Base-by-base conservation (phyloP, 148 eudicot species). In the Chenopodium formosanum region DNA sequence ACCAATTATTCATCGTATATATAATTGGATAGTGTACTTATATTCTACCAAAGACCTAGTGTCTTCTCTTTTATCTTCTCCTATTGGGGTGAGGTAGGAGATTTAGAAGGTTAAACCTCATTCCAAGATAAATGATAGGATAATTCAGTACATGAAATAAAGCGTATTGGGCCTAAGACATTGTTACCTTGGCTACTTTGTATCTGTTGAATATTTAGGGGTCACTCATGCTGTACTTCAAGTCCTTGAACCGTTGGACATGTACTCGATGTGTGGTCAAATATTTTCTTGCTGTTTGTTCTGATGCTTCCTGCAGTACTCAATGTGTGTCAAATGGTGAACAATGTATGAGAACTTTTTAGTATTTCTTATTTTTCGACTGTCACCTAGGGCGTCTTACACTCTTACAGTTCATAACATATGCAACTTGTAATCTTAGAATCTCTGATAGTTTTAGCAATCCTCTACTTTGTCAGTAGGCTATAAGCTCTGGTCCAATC, bases 161-260 rank as follows among this genome's bases (percentile, higher is more conserved):
- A 53, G 48, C 47, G 5, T 19, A 12, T 56, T 25, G 47, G 48
- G 34, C 20, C 32, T 23, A 20, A 46, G 37, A 63, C n/a, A 27
- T 20, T 6, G 3, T 74, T 74, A 74, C 19, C 75, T 47, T 73
- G 53, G 75, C 56, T n/a, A 20, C 62, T 4, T 72, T 74, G 37
- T 50, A 40, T 11, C 62, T 48, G 2, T 37, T 68, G 71, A 52
- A 20, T 46, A 12, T 68, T 27, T 60, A 50, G n/a, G 14, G 32
- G 25, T 76, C 8, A 10, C 5, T 13, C 25, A 17, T 13, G 40
- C 67, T 23, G 31, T 69, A 32, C 37, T 79, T 44, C 44, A 48
- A 53, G 75, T 62, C 65, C 14, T 46, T 77, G 65, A 79, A 22
- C 46, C 10, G 31, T 77, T 50, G 84, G 46, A 60, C 17, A 32